These are phyloP conservation scores for Cymodocea nodosa DNA, from an alignment of 116 monocot genomes.

Conservation along the genomic window DNA sequence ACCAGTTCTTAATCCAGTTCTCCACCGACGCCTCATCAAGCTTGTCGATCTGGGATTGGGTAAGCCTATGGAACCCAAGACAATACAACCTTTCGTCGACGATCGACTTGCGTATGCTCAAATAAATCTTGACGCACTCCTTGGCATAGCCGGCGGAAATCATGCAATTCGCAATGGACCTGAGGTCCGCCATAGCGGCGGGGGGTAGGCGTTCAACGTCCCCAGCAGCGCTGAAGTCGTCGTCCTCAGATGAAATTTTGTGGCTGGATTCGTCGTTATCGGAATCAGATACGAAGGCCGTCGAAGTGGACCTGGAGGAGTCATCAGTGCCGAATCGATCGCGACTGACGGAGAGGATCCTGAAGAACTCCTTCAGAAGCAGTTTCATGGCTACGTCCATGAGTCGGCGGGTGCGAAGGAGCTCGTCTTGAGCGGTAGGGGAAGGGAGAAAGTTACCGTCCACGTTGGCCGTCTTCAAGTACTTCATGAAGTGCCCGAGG, in stretches of 20 bases:
- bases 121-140: conserved; percentile 56
- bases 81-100: conserved; percentile 38
- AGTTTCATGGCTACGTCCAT: conserved; percentile 23
- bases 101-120: conserved; percentile 24
- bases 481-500: conserved; percentile 30
- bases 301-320: not conserved
- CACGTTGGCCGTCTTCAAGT: not conserved
- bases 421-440: not conserved
- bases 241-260: conserved; percentile 1
- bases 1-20: conserved; percentile 33
- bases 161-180: conserved; percentile 55
- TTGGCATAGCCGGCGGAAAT: conserved; percentile 47
- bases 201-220: not conserved
- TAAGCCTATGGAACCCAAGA: conserved; percentile 33
- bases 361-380: conserved; percentile 30
- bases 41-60: conserved; percentile 22
- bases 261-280: not conserved
- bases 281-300: not conserved
- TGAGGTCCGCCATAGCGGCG: conserved; percentile 5
- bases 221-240: conserved; percentile 3
- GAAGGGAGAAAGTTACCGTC: no score
- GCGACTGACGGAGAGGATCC: conserved; percentile 23
- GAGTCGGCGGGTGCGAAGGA: conserved; percentile 15
- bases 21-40: conserved; percentile 39
- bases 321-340: conserved; percentile 16